Conservation (phyloP, 257 asterid species). For the Capsicum baccatum region DNA sequence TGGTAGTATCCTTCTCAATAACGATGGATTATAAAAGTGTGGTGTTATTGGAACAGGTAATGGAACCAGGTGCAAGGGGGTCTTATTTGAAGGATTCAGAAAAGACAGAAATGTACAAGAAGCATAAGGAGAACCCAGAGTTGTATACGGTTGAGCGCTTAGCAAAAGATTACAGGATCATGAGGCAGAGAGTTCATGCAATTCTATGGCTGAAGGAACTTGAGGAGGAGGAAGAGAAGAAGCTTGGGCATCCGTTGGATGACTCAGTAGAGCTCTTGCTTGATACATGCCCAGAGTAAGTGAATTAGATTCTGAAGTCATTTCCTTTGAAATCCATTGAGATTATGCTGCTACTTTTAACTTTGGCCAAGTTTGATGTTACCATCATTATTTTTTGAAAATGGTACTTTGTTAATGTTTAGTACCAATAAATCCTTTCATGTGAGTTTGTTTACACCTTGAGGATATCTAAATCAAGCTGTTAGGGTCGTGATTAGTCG, state of each 20-base stretch:
- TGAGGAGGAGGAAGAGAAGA: conserved; percentile 89
- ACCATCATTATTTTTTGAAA: background rate
- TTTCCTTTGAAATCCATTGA: background rate
- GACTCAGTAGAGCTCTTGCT: conserved; percentile 74
- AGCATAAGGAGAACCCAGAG: conserved; percentile 90
- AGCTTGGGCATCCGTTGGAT: conserved; percentile 73
- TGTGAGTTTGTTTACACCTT: background rate
- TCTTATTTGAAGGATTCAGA: conserved; percentile 83
- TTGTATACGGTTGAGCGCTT: conserved; percentile 79
- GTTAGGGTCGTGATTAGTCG: background rate
- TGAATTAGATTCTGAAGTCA: conserved; percentile 10
- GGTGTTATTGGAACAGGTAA: conserved; percentile 55
- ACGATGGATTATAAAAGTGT: conserved; percentile 1
- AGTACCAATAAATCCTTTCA: background rate
- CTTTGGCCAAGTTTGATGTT: background rate
- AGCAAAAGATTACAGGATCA: conserved; percentile 89
- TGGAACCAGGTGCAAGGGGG: conserved; percentile 95
- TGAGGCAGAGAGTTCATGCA: conserved; percentile 98
- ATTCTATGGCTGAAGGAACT: conserved; percentile 80
- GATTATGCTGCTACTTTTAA: background rate
- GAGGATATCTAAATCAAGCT: conserved; percentile 10
- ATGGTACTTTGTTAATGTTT: background rate
- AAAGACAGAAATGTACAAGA: conserved; percentile 83
- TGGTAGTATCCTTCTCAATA: conserved; percentile 10
- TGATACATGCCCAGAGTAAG: conserved; percentile 93